A percentile compares a stretch with the other conserved stretches of the same genome.
Evolutionary conservation across 2,329 filamentous ascomycete species (phyloP).

Genomic region (Sporothrix pseudoabietina): DNA sequence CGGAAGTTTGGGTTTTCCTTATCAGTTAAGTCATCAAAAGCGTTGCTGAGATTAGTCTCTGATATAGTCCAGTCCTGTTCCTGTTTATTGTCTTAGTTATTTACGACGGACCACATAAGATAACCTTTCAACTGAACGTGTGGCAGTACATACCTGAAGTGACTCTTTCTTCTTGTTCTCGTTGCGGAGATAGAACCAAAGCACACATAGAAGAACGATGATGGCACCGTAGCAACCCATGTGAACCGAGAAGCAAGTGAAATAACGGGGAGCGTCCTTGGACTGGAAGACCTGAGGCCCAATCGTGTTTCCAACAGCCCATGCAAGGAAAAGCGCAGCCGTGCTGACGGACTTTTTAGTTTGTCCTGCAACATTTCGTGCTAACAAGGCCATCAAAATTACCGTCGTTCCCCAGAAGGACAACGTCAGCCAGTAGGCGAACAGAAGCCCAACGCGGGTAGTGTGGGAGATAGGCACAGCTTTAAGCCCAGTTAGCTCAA

Average conservation of each 20-base stretch:
- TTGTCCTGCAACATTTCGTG: slow-evolving; percentile 69
- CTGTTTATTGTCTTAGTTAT: not conserved
- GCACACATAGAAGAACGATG: slow-evolving; percentile 57
- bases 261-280: slow-evolving; percentile 64
- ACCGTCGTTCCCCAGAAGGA: slow-evolving; percentile 73
- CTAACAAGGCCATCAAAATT: slow-evolving; percentile 65
- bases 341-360: slow-evolving; percentile 72
- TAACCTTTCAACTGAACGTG: too few species aligned
- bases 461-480: slow-evolving; percentile 55
- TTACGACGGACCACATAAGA: not conserved
- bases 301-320: slow-evolving; percentile 50
- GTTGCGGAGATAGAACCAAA: slow-evolving; percentile 58
- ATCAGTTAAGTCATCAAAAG: slow-evolving; percentile 66
- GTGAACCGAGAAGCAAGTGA: slow-evolving; percentile 69
- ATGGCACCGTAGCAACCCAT: slow-evolving; percentile 67
- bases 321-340: slow-evolving; percentile 69
- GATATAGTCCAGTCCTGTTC: not conserved
- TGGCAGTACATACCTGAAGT: slow-evolving; percentile 37
- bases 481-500: slow-evolving; percentile 59
- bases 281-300: slow-evolving; percentile 66
- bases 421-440: slow-evolving; percentile 73
- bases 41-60: slow-evolving; percentile 53
- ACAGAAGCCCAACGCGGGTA: slow-evolving; percentile 63
- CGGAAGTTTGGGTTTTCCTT: slow-evolving; percentile 62
- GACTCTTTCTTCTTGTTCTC: slow-evolving; percentile 60